phyloP scores from a whole-genome alignment of 345 rosid genomes.

The Lagerstroemia speciosa region DNA sequence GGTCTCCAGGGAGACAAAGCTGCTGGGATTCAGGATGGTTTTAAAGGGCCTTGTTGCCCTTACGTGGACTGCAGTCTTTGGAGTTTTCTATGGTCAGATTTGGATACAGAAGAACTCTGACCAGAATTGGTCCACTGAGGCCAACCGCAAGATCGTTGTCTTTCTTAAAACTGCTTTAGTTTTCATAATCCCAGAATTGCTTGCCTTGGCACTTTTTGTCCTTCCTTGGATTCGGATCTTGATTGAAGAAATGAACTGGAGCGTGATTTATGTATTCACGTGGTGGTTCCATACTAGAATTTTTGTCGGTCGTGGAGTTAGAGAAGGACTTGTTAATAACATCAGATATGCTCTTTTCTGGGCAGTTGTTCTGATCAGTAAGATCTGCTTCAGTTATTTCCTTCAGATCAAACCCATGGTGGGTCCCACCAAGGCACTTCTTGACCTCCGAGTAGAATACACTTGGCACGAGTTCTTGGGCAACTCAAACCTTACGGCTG shows the following conservation, averaged over 20 bases:
- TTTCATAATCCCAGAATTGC: conserved; percentile 61
- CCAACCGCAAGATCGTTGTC: conserved; percentile 38
- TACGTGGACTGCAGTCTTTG: conserved; percentile 69
- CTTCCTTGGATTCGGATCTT: conserved; percentile 80
- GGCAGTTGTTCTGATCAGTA: conserved; percentile 44
- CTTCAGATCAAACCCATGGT: conserved; percentile 76
- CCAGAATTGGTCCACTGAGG: conserved; percentile 49
- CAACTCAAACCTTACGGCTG: conserved; percentile 46
- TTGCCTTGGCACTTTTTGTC: conserved; percentile 57
- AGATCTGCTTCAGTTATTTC: conserved; percentile 72
- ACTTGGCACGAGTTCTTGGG: conserved; percentile 77
- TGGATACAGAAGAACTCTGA: conserved; percentile 71
- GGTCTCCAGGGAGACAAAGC: conserved; percentile 53
- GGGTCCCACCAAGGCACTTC: conserved; percentile 54
- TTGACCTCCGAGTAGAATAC: conserved; percentile 22
- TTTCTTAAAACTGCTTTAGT: conserved; percentile 64
- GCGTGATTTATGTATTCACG: conserved; percentile 43
- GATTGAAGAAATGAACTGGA: conserved; percentile 64
- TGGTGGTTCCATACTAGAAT: conserved; percentile 87
- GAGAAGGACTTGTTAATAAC: conserved; percentile 80
- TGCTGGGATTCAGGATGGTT: conserved; percentile 66
- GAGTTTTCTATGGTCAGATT: conserved; percentile 62
- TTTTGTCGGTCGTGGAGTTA: conserved; percentile 81
- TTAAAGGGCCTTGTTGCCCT: conserved; percentile 56
- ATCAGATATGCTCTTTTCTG: conserved; percentile 70